These are phyloP conservation scores for Neospermospora avenae DNA, from an alignment of 2,329 filamentous ascomycete species.

Conservation along the genomic window DNA sequence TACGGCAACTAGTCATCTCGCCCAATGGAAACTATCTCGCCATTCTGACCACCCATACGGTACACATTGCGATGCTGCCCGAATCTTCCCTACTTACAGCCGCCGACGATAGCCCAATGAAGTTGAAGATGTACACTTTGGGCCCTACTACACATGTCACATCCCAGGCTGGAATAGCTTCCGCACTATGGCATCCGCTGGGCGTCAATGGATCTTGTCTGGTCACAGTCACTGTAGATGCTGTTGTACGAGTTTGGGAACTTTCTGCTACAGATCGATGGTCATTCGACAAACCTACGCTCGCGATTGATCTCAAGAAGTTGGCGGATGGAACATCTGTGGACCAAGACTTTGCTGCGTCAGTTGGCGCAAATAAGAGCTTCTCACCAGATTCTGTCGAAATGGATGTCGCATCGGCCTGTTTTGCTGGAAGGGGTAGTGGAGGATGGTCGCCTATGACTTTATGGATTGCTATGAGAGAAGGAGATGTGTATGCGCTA, in stretches of 20 bases:
- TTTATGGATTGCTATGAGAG: constrained; percentile 92
- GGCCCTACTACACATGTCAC: constrained; percentile 90
- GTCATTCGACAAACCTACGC: constrained; percentile 79
- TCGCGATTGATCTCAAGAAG: constrained; percentile 86
- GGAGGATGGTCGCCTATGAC: constrained; percentile 97
- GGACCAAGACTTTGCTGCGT: constrained; percentile 80
- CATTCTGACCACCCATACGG: constrained; percentile 80
- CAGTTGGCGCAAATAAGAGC: constrained; percentile 68
- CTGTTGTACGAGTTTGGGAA: constrained; percentile 88
- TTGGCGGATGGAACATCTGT: constrained; percentile 78
- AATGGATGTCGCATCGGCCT: constrained; percentile 89
- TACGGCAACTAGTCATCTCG: constrained; percentile 81
- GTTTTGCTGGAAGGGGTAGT: constrained; percentile 63
- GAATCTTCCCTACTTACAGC: constrained; percentile 72
- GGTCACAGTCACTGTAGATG: constrained; percentile 85
- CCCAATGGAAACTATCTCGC: constrained; percentile 80
- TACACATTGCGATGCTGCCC: constrained; percentile 84
- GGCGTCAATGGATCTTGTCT: constrained; percentile 78
- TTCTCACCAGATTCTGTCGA: constrained; percentile 89
- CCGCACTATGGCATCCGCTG: constrained; percentile 88
- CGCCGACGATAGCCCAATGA: constrained; percentile 65
- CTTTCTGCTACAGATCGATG: constrained; percentile 78
- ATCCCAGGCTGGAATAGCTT: constrained; percentile 75
- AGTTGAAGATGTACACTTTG: constrained; percentile 84
- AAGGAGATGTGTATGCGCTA: constrained; percentile 89